These are phyloP conservation scores for Tricholoma terreum DNA, from an alignment of 768 basidiomycete genomes.

Conservation along the genomic window DNA sequence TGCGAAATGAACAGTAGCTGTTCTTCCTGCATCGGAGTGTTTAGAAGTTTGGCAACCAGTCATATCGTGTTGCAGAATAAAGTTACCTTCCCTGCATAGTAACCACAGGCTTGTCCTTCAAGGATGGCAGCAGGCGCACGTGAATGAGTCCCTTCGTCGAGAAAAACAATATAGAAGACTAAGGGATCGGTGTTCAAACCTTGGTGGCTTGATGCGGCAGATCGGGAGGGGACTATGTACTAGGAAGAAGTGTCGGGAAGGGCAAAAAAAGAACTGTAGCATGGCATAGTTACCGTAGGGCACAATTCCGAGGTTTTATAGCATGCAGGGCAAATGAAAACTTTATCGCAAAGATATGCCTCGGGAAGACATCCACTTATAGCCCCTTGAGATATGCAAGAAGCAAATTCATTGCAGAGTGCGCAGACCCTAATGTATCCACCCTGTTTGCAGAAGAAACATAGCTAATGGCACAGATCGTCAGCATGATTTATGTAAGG, in stretches of 20 bases:
- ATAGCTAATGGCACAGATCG: background rate
- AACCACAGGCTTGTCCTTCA: background rate
- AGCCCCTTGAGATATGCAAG: background rate
- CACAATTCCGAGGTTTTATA: no score
- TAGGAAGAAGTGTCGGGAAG: no score
- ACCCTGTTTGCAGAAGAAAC: background rate
- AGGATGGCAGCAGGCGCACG: background rate
- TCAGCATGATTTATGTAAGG: background rate
- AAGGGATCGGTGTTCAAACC: background rate
- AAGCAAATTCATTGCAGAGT: background rate
- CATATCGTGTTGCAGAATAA: no score
- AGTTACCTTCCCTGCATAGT: background rate
- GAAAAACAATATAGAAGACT: background rate
- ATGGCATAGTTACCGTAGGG: no score
- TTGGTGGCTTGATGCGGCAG: background rate
- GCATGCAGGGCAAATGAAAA: no score
- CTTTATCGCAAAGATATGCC: no score
- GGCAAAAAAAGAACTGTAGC: no score
- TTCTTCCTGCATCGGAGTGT: no score
- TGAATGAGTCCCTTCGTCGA: background rate
- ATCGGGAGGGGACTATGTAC: background rate
- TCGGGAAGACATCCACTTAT: background rate
- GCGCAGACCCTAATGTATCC: background rate
- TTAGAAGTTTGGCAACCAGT: no score
- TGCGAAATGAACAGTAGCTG: no score